These are phyloP conservation scores for Nyctanthes arbortristis DNA, from an alignment of 257 asterid genomes.

Conservation along the genomic window DNA sequence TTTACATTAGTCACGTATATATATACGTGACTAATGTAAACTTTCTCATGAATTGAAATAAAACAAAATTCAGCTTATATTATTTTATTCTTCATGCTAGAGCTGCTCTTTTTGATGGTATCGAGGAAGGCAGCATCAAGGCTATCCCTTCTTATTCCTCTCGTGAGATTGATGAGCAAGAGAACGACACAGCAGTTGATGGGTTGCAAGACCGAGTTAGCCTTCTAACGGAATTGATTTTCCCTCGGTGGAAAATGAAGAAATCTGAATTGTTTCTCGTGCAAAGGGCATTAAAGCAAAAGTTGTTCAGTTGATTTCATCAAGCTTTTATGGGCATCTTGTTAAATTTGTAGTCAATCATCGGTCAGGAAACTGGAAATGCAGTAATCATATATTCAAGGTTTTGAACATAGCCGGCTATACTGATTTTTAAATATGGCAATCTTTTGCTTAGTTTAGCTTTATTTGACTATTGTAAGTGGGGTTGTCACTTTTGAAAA, in stretches of 20 bases:
- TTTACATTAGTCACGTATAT: too few relatives aligned
- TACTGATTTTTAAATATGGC: not conserved
- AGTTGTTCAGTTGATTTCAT: not conserved
- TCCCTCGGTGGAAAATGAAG: not conserved
- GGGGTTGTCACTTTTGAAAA: not conserved
- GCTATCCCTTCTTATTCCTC: slow-evolving; percentile 73
- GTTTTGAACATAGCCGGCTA: not conserved
- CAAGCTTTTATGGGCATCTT: not conserved
- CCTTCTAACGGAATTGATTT: slow-evolving; percentile 43
- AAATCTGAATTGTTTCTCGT: not conserved
- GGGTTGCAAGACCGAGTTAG: slow-evolving; percentile 85
- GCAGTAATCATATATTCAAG: too few relatives aligned
- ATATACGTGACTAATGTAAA: too few relatives aligned
- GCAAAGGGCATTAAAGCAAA: not conserved
- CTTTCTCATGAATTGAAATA: too few relatives aligned
- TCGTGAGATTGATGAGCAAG: slow-evolving; percentile 92
- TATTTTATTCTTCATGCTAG: too few relatives aligned
- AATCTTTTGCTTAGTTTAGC: not conserved
- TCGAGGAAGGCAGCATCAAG: slow-evolving; percentile 93
- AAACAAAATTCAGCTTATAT: too few relatives aligned
- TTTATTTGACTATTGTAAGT: not conserved
- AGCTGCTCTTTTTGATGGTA: slow-evolving; percentile 90
- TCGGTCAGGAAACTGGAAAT: not conserved
- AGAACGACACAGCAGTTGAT: slow-evolving; percentile 73
- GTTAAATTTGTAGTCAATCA: too few relatives aligned